Conservation (phyloP, 140 eudicot genomes). For the Ambrosia hybrid region DNA sequence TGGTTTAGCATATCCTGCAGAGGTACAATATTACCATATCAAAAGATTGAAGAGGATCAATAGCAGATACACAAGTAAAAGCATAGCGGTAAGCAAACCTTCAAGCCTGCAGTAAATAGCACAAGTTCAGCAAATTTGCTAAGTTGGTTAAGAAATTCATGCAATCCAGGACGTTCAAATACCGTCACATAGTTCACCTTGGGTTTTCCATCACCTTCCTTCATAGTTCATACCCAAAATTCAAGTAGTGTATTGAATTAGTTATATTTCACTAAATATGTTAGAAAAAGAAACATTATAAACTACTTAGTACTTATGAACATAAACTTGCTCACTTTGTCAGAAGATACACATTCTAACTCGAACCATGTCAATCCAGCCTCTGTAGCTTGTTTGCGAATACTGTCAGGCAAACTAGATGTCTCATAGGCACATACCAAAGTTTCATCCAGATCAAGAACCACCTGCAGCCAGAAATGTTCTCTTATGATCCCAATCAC, state of each 20-base stretch:
- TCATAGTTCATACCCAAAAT: constrained; percentile 32
- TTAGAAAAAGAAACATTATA: neutral
- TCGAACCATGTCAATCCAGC: constrained; percentile 97
- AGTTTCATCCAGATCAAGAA: constrained; percentile 97
- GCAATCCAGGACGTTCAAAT: constrained; percentile 97
- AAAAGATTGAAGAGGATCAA: constrained; percentile 15
- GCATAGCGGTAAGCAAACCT: constrained; percentile 49
- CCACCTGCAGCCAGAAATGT: constrained; percentile 65
- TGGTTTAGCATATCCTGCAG: constrained; percentile 94
- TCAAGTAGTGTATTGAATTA: constrained; percentile 18
- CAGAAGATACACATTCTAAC: constrained; percentile 88
- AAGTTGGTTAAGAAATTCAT: constrained; percentile 75
- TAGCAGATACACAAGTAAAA: constrained; percentile 15
- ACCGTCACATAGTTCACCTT: constrained; percentile 94
- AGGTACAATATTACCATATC: constrained; percentile 20
- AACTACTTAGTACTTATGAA: neutral
- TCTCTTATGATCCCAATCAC: constrained; percentile 15
- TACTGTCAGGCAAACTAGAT: constrained; percentile 72
- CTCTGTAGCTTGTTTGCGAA: constrained; percentile 84
- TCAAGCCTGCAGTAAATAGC: constrained; percentile 96
- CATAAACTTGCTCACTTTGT: constrained; percentile 47
- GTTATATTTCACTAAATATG: constrained; percentile 3
- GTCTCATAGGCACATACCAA: constrained; percentile 94
- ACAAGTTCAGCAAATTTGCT: constrained; percentile 92
- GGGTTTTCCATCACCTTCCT: constrained; percentile 90